phyloP scores from a whole-genome alignment of 2,329 filamentous ascomycete genomes.

The Stenocarpella maydis region DNA sequence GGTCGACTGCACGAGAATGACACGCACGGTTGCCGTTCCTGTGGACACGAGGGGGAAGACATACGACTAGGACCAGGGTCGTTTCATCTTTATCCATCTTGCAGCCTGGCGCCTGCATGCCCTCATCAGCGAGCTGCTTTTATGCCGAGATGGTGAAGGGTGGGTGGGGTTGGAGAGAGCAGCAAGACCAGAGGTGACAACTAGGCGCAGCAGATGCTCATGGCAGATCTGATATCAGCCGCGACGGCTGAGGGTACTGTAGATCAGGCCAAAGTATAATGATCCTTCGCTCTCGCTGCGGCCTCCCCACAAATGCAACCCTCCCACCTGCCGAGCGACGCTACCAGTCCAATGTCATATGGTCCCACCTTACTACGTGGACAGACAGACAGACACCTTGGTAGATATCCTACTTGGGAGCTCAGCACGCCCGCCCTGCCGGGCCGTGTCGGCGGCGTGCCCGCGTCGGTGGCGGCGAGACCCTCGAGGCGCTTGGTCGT shows the following conservation, averaged over 20 bases:
- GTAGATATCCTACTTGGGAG: too few relatives aligned
- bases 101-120: not conserved
- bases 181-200: too few relatives aligned
- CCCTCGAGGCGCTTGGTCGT: not conserved
- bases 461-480: constrained; percentile 12
- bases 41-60: not conserved
- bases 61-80: not conserved
- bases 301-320: constrained; percentile 22
- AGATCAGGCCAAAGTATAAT: not conserved
- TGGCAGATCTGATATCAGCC: constrained; percentile 15
- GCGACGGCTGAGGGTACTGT: not conserved
- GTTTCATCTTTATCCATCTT: not conserved
- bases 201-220: too few relatives aligned
- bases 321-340: constrained; percentile 3
- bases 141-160: not conserved
- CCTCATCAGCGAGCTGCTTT: not conserved
- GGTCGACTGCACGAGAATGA: constrained; percentile 4
- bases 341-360: constrained; percentile 9
- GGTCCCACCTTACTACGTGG: too few relatives aligned
- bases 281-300: not conserved
- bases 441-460: constrained; percentile 20
- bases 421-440: not conserved
- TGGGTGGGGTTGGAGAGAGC: too few relatives aligned
- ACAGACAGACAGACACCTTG: too few relatives aligned
- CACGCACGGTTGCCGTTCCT: too few relatives aligned